Evolutionary conservation across 2,329 filamentous ascomycete species (phyloP).

Genomic region (Zymoseptoria ardabiliae): DNA sequence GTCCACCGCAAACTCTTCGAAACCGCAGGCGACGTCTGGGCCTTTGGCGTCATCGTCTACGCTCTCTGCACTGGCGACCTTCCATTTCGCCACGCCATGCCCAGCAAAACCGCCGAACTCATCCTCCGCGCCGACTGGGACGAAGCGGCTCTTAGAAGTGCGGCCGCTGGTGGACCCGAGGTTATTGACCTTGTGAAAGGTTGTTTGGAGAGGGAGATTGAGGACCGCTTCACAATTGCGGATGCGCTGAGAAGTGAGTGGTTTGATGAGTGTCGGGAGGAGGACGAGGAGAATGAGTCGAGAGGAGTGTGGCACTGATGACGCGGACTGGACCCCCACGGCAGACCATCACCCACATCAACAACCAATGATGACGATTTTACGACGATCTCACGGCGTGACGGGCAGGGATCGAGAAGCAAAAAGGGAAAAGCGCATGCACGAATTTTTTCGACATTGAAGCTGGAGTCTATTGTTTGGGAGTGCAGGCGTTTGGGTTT

Average conservation of each 20-base stretch:
- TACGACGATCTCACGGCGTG: not conserved
- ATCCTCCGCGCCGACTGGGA: conserved; percentile 57
- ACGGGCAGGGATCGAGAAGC: not conserved
- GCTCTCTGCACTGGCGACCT: conserved; percentile 53
- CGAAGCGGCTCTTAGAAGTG: conserved; percentile 40
- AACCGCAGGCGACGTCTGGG: conserved; percentile 60
- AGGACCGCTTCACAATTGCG: conserved; percentile 50
- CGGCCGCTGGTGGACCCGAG: conserved; percentile 36
- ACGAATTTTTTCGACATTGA: not conserved
- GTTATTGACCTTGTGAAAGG: conserved; percentile 52
- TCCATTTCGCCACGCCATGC: conserved; percentile 55
- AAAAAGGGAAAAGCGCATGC: not conserved
- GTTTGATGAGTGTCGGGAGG: conserved; percentile 36
- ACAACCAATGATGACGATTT: not conserved
- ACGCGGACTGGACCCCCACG: not conserved
- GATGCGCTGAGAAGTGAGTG: conserved; percentile 50
- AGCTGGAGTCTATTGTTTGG: not conserved
- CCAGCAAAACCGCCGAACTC: conserved; percentile 51
- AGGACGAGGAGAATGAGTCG: conserved; percentile 12
- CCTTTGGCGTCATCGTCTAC: conserved; percentile 57
- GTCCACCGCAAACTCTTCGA: conserved; percentile 37
- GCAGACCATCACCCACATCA: too few species aligned
- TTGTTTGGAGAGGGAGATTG: conserved; percentile 51
- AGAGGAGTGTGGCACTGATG: not conserved
- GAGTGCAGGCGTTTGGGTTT: not conserved